phyloP scores from a whole-genome alignment of 495 filamentous ascomycete genomes.

The Neurospora sp. region DNA sequence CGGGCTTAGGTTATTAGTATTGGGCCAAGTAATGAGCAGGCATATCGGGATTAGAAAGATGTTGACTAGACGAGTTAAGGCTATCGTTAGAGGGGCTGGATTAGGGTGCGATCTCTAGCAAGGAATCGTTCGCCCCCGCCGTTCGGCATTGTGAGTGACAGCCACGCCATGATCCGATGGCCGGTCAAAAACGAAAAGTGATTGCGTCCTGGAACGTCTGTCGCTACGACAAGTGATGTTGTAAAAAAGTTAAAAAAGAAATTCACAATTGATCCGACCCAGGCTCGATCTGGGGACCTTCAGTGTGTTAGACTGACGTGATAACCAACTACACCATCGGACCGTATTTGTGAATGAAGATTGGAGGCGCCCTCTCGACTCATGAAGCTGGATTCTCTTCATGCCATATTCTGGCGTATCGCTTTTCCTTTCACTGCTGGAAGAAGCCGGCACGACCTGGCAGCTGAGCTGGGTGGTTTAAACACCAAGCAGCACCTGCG shows the following conservation, averaged over 20 bases:
- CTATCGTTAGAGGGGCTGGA: background rate
- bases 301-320: background rate
- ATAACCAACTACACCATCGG: background rate
- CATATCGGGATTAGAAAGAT: background rate
- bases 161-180: background rate
- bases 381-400: background rate
- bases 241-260: background rate
- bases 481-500: background rate
- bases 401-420: background rate
- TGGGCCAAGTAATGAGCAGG: background rate
- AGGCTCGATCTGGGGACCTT: background rate
- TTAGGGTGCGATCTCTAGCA: background rate
- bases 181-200: background rate
- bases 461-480: background rate
- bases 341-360: background rate
- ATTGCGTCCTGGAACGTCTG: no score
- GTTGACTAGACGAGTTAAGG: background rate
- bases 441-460: background rate
- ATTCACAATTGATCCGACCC: background rate
- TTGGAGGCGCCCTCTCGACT: accelerated
- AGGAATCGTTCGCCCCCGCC: background rate
- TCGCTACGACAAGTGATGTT: background rate
- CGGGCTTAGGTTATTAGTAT: background rate
- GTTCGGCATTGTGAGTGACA: background rate
- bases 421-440: background rate